Conservation (phyloP, 768 basidiomycete species). For the Imleria badia region DNA sequence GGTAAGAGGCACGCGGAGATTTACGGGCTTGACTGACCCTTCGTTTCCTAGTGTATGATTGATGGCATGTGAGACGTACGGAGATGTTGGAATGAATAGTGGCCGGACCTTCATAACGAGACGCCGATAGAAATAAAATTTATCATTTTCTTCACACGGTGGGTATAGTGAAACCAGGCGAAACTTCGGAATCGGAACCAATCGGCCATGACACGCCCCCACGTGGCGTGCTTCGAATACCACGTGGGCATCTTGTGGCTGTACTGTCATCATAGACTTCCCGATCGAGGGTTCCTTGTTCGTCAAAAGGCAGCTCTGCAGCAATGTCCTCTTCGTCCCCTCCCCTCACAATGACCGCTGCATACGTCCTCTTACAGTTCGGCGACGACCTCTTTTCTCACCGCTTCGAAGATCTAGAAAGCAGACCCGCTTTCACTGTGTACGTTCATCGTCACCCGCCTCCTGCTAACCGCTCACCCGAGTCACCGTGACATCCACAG, state of each 20-base stretch:
- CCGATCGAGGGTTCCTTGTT: slow-evolving; percentile 45
- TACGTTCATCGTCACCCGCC: slow-evolving; percentile 36
- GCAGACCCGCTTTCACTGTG: slow-evolving; percentile 66
- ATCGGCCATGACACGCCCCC: slow-evolving; percentile 22
- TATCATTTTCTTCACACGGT: too few relatives aligned
- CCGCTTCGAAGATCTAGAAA: slow-evolving; percentile 62
- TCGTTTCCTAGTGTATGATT: slow-evolving; percentile 41
- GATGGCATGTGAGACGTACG: slow-evolving; percentile 4
- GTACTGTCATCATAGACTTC: slow-evolving; percentile 30
- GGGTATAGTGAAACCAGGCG: slow-evolving; percentile 9
- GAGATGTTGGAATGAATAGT: neutral
- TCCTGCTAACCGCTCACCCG: slow-evolving; percentile 1
- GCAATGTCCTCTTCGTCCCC: slow-evolving; percentile 14
- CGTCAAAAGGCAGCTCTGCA: slow-evolving; percentile 32
- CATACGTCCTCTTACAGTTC: slow-evolving; percentile 60
- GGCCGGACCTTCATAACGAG: too few relatives aligned
- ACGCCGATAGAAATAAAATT: neutral
- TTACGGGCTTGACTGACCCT: slow-evolving; percentile 12
- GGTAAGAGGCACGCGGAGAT: slow-evolving; percentile 31
- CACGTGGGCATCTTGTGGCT: slow-evolving; percentile 36
- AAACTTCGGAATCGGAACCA: slow-evolving; percentile 9
- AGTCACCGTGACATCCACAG: slow-evolving; percentile 10
- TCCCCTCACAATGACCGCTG: slow-evolving; percentile 33
- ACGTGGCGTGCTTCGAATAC: slow-evolving; percentile 35
- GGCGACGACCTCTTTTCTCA: slow-evolving; percentile 63